Base-by-base conservation (phyloP, 164 flowering plant genomes). In the Chloranthus sessilifolius region DNA sequence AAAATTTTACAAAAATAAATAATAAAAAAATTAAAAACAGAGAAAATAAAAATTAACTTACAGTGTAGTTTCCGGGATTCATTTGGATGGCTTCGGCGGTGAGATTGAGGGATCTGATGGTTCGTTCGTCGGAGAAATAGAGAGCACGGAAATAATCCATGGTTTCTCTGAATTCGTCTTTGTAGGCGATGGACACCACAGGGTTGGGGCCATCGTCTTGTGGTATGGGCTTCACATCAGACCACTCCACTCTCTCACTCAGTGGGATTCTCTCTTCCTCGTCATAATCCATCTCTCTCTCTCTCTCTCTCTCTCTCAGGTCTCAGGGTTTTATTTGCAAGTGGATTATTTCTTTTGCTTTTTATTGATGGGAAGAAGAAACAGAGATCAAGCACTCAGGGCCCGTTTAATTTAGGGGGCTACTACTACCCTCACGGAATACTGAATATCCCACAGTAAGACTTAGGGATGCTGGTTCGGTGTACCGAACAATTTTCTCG, bases 71-170 rank as follows among this genome's bases (percentile, higher is more conserved):
- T 30, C 85, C 99, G 12, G 95, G 64, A 47, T 88, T 92, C 43
- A 74, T 22, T 16, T 4, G 20, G 52, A 88, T 88, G 45, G 83
- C 84, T 45, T 74, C 78, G 14, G 71, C 25, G 19, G 96, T 88
- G 71, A 92, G 89, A 1, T 33, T 24, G 8, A 92, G 83, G 2
- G 99, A 50, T 14, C 96, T 82, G 35, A 64, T 61, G 37, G 85
- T 83, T 19, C 81, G 77, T 67, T 92, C 99, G 39, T 79, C 74
- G 31, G 89, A 55, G 17, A 46, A 58, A 59, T 79, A 92, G 36
- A 88, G 55, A 26, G 99, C 94, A 12, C 99, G 82, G 62, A 92
- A 88, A 61, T 88, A 92, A 65, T 75, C 78, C 99, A 92, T 92
- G 55, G 82, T 72, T 55, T 92, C 91, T 1, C 58, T 42, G 74